Base-by-base conservation (phyloP, 345 rosid genomes). In the Bruguiera sexangula region DNA sequence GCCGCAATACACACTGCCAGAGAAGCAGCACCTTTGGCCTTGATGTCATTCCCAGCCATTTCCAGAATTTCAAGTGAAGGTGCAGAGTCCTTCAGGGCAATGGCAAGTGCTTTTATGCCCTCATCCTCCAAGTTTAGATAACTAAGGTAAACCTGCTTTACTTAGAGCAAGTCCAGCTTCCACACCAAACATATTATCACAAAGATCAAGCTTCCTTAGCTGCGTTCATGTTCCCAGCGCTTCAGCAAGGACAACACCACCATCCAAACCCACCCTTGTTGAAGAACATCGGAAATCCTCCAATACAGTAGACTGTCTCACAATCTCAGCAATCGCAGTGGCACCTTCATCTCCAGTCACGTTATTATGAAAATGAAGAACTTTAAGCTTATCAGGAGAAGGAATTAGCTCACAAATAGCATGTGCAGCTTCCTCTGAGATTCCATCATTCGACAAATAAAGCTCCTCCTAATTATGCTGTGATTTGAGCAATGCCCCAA, bases 321-420 rank as follows among this genome's bases (percentile, higher is more conserved):
- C 86, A 65, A 91, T 84, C 72, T 88, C 86, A 65, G 98, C 81
- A 64, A 94, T 88, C 7, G 97, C 89, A 66, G 82, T 66, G 6
- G 96, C 95, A 31, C 97, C 99, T 65, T 87, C 88, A 73, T 94
- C 96, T 65, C 97, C 98, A 0, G 95, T 94, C 98, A 91, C 89
- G 73, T 94, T 91, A 63, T 95, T 95, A 62, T 88, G 96, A 74
- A 95, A 92, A 29, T 86, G 96, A 82, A 91, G 96, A 48, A 89
- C 84, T 84, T 52, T 87, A 62, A 94, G 85, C 65, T 86, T 86
- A 75, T 79, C 83, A 1, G 98, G 88, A 22, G 97, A 91, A 67
- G 98, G 93, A 81, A 94, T 79, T 72, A 94, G 60, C 75, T 88
- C 96, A 19, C 83, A 81, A 63, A 94, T 81, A 0, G 95, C 97